phyloP scores from a whole-genome alignment of 805 yeast species.

The Jamesozyma gamospora region DNA sequence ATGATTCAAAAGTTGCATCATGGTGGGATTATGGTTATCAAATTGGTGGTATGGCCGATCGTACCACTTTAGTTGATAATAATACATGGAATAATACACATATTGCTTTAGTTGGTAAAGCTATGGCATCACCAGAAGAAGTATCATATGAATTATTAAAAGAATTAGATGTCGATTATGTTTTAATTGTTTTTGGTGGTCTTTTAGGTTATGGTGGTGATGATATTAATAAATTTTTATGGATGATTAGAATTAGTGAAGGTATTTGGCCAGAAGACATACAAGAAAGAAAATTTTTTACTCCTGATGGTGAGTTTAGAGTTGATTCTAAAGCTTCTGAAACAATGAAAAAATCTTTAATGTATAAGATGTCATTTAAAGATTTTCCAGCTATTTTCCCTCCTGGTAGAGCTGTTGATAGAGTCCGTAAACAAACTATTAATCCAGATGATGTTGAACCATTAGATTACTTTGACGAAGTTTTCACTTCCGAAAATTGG shows the following conservation, averaged over 20 bases:
- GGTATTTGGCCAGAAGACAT: slow-evolving; percentile 99
- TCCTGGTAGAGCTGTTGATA: slow-evolving; percentile 54
- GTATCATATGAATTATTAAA: slow-evolving; percentile 79
- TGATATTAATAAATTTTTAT: slow-evolving; percentile 88
- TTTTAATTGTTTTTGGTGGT: slow-evolving; percentile 90
- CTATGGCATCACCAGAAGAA: slow-evolving; percentile 86
- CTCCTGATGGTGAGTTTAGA: slow-evolving; percentile 76
- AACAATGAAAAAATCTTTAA: slow-evolving; percentile 78
- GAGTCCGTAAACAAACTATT: slow-evolving; percentile 80
- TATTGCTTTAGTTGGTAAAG: slow-evolving; percentile 97
- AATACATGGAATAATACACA: slow-evolving; percentile 99
- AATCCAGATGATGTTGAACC: slow-evolving; percentile 40
- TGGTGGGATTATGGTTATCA: slow-evolving; percentile 99
- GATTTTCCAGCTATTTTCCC: slow-evolving; percentile 65
- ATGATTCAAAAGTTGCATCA: slow-evolving; percentile 91
- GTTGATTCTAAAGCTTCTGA: slow-evolving; percentile 74
- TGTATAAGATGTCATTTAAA: slow-evolving; percentile 93
- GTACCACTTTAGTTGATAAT: slow-evolving; percentile 96
- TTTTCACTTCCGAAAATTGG: slow-evolving; percentile 93
- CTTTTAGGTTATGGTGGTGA: slow-evolving; percentile 89
- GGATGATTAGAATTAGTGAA: slow-evolving; percentile 99
- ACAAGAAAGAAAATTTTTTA: slow-evolving; percentile 74
- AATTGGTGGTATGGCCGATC: slow-evolving; percentile 99
- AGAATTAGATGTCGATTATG: slow-evolving; percentile 91
- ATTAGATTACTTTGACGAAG: slow-evolving; percentile 81